These are phyloP conservation scores for Chrysanthemum makinoi DNA, from an alignment of 129 eudicot genomes.

Conservation along the genomic window DNA sequence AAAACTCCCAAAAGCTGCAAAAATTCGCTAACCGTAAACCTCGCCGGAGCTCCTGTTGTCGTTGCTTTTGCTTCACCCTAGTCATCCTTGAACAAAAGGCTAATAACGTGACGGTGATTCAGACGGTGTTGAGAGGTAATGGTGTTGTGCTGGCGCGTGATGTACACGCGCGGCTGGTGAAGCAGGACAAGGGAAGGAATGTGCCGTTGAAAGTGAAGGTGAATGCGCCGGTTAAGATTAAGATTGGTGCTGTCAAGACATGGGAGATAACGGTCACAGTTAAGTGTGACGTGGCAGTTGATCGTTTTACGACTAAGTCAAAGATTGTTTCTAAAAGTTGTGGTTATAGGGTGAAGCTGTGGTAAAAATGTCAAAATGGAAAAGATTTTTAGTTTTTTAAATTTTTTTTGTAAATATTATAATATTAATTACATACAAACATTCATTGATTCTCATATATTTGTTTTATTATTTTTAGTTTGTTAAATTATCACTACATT, in stretches of 20 bases:
- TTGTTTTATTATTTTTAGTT: no score
- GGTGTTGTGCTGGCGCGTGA: constrained; percentile 42
- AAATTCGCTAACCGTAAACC: constrained; percentile 34
- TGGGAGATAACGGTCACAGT: constrained; percentile 67
- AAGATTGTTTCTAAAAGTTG: constrained; percentile 51
- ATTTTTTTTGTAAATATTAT: no score
- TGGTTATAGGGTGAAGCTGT: constrained; percentile 49
- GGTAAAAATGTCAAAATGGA: constrained; percentile 33
- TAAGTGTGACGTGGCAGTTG: constrained; percentile 62
- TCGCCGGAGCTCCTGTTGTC: constrained; percentile 47
- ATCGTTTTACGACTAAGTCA: constrained; percentile 43
- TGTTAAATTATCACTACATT: no score
- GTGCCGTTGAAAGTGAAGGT: constrained; percentile 56
- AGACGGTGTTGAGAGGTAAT: constrained; percentile 52
- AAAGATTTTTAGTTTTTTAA: no score
- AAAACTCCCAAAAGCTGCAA: constrained; percentile 40
- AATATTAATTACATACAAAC: no score
- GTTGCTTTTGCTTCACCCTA: constrained; percentile 50
- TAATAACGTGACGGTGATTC: constrained; percentile 57
- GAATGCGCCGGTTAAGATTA: constrained; percentile 58
- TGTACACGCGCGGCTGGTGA: constrained; percentile 42
- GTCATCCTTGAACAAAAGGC: constrained; percentile 41
- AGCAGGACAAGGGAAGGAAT: constrained; percentile 33
- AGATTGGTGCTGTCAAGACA: constrained; percentile 68
- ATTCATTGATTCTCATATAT: no score